phyloP scores from a whole-genome alignment of 345 rosid genomes.

The Toxicodendron radicans region DNA sequence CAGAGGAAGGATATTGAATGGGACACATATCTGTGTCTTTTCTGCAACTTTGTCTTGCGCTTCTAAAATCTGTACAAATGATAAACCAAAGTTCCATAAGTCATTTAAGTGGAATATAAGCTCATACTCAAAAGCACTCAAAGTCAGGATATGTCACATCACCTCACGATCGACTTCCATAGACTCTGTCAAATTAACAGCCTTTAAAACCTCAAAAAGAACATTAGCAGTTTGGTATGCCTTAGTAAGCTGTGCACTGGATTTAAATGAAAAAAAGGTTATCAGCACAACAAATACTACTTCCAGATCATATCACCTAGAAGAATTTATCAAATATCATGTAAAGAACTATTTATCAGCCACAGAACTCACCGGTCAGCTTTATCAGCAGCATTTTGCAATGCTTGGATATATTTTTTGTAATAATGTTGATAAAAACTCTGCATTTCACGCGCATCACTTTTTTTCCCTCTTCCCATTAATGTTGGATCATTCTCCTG shows the following conservation, averaged over 20 bases:
- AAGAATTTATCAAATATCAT: not conserved
- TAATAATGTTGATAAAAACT: conserved; percentile 86
- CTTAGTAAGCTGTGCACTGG: conserved; percentile 96
- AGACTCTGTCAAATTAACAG: conserved; percentile 89
- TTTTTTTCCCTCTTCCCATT: conserved; percentile 68
- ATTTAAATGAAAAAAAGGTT: conserved; percentile 19
- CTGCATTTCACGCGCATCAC: conserved; percentile 95
- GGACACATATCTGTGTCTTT: conserved; percentile 86
- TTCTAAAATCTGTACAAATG: conserved; percentile 75
- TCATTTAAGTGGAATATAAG: not conserved
- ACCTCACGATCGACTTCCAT: conserved; percentile 98
- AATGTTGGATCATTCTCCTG: conserved; percentile 88
- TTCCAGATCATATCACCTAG: not conserved
- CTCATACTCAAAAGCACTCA: not conserved
- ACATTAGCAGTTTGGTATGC: conserved; percentile 99
- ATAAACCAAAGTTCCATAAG: conserved; percentile 16
- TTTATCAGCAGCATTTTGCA: conserved; percentile 89
- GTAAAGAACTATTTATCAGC: not conserved
- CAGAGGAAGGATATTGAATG: conserved; percentile 94
- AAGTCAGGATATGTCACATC: conserved; percentile 2
- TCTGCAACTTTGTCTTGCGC: conserved; percentile 93
- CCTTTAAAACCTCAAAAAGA: conserved; percentile 97
- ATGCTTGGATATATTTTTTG: conserved; percentile 83
- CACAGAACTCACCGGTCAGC: conserved; percentile 75
- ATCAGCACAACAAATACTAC: conserved; percentile 8